phyloP scores from a whole-genome alignment of 1,139 yeast genomes.

The Petasospora fabianii region DNA sequence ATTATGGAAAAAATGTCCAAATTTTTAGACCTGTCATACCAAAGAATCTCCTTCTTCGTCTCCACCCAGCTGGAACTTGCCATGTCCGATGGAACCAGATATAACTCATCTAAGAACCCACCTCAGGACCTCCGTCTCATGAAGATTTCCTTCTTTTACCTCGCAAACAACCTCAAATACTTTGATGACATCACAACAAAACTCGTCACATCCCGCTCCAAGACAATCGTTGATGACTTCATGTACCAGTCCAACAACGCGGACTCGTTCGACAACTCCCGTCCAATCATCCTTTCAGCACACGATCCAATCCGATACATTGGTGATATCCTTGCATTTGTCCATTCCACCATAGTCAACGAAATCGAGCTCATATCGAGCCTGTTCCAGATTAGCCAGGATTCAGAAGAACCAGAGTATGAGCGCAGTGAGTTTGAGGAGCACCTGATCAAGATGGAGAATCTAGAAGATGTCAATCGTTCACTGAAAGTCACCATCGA shows the following conservation, averaged over 20 bases:
- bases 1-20: slow-evolving; percentile 60
- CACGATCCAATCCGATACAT: slow-evolving; percentile 80
- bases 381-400: slow-evolving; percentile 41
- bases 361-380: slow-evolving; percentile 74
- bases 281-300: slow-evolving; percentile 63
- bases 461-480: slow-evolving; percentile 18
- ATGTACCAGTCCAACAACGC: slow-evolving; percentile 40
- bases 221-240: slow-evolving; percentile 55
- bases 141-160: slow-evolving; percentile 33
- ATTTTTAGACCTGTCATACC: slow-evolving; percentile 32
- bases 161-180: slow-evolving; percentile 36
- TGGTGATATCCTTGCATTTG: slow-evolving; percentile 86
- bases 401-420: slow-evolving; percentile 10
- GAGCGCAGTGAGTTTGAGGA: slow-evolving; percentile 19
- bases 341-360: slow-evolving; percentile 85
- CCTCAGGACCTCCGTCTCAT: slow-evolving; percentile 32
- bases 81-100: slow-evolving; percentile 8
- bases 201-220: slow-evolving; percentile 58
- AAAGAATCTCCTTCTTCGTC: slow-evolving; percentile 32
- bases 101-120: slow-evolving; percentile 6
- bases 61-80: slow-evolving; percentile 29
- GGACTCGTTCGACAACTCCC: slow-evolving; percentile 25
- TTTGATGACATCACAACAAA: slow-evolving; percentile 52
- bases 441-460: slow-evolving; percentile 16
- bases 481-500: slow-evolving; percentile 33